phyloP scores from a whole-genome alignment of 139 green algal genomes.

The Limnomonas spitsbergensis region DNA sequence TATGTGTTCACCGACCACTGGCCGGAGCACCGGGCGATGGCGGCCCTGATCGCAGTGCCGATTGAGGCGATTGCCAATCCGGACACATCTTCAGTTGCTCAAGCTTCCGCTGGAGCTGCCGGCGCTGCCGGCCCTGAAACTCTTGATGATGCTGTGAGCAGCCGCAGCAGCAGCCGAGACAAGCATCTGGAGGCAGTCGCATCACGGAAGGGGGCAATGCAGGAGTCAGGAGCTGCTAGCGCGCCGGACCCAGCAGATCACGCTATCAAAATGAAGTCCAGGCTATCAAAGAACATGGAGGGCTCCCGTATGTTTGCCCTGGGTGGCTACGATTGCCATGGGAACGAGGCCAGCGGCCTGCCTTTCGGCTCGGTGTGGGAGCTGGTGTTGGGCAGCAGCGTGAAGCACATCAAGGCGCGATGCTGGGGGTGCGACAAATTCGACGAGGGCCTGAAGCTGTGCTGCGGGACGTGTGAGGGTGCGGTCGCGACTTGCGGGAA shows the following conservation, averaged over 20 bases:
- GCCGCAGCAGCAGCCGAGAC: no score
- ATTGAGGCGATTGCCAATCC: no score
- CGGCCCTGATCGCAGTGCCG: no score
- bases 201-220: no score
- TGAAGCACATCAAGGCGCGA: neutral
- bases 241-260: neutral
- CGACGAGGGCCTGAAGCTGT: neutral
- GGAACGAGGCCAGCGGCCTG: neutral
- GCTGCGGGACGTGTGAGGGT: neutral
- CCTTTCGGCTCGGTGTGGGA: neutral
- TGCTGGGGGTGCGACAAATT: neutral
- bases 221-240: no score
- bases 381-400: neutral
- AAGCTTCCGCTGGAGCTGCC: no score
- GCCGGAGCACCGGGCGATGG: neutral
- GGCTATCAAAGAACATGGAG: neutral
- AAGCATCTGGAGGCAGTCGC: no score
- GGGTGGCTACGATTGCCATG: neutral
- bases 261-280: neutral
- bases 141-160: neutral
- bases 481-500: neutral
- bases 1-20: neutral
- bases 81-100: no score
- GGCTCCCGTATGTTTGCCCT: neutral
- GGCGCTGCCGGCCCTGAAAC: no score